A percentile compares a stretch with the other conserved stretches of the same genome.
These are phyloP conservation scores for Cercophora scortea DNA, from an alignment of 495 filamentous ascomycete genomes.

Conservation along the genomic window DNA sequence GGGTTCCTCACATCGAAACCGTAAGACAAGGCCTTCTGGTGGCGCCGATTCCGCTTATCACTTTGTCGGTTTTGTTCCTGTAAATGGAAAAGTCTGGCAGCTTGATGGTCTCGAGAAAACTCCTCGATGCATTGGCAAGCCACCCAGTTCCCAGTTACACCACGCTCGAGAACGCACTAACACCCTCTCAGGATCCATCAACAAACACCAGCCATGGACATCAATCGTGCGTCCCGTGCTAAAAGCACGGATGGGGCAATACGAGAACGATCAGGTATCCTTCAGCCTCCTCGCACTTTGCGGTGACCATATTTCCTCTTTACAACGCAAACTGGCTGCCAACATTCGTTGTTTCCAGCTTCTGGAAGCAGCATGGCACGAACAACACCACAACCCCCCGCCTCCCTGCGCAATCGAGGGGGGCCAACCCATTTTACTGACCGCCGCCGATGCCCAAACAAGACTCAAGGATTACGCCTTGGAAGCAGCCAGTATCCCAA, in stretches of 20 bases:
- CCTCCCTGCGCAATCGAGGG: slow-evolving; percentile 13
- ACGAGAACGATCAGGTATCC: slow-evolving; percentile 25
- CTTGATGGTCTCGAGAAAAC: slow-evolving; percentile 77
- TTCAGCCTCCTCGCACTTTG: slow-evolving; percentile 43
- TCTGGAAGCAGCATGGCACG: slow-evolving; percentile 18
- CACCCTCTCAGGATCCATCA: no score
- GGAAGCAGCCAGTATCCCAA: no score
- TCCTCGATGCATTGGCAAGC: slow-evolving; percentile 63
- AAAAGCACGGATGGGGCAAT: slow-evolving; percentile 30
- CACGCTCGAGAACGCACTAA: no score
- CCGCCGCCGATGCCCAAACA: no score
- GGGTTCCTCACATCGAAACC: slow-evolving; percentile 7
- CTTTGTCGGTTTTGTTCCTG: slow-evolving; percentile 84
- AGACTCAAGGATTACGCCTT: no score
- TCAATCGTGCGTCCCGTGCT: slow-evolving; percentile 29
- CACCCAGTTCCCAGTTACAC: background rate
- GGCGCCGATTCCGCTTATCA: slow-evolving; percentile 55
- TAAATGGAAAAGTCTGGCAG: slow-evolving; percentile 70
- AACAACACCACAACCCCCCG: background rate
- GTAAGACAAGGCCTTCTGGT: slow-evolving; percentile 13
- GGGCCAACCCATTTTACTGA: background rate
- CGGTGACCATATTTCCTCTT: slow-evolving; percentile 21
- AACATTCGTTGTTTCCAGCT: slow-evolving; percentile 22
- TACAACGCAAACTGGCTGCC: slow-evolving; percentile 23
- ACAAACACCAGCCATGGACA: slow-evolving; percentile 24